Conservation (phyloP, 257 asterid genomes). For the Coffea eugenioides region DNA sequence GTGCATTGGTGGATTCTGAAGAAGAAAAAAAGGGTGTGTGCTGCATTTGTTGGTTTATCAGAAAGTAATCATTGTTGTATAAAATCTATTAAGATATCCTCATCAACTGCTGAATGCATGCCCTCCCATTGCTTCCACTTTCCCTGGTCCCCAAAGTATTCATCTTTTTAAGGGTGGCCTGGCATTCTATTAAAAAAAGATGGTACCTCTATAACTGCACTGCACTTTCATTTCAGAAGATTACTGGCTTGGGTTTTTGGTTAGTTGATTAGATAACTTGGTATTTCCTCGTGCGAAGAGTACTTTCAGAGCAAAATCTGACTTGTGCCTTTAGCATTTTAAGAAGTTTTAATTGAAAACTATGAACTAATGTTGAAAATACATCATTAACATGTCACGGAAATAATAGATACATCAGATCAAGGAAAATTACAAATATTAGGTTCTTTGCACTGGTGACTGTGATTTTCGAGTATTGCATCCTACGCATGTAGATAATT, state of each 20-base stretch:
- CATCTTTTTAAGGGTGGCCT: neutral
- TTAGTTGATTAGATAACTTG: neutral
- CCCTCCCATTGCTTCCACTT: conserved; percentile 34
- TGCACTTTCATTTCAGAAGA: neutral
- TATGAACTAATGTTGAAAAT: no score
- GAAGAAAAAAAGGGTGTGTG: conserved; percentile 6
- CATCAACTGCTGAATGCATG: neutral
- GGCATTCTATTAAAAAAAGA: neutral
- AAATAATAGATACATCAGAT: no score
- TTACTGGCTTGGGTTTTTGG: neutral
- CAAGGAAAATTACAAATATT: no score
- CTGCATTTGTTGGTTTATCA: conserved; percentile 13
- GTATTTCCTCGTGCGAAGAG: neutral
- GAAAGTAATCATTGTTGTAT: conserved; percentile 13
- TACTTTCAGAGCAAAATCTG: neutral
- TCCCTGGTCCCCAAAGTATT: conserved; percentile 28
- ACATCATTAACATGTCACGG: no score
- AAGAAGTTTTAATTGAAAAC: neutral
- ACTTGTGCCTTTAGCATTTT: neutral
- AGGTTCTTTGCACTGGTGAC: no score
- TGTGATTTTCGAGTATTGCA: no score
- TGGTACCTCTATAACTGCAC: neutral
- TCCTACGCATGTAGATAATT: no score
- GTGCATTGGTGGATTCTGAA: conserved; percentile 12
- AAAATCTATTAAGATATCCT: neutral